Conservation (phyloP, 1,284 basidiomycete genomes). For the Cryptococcus sp. region DNA sequence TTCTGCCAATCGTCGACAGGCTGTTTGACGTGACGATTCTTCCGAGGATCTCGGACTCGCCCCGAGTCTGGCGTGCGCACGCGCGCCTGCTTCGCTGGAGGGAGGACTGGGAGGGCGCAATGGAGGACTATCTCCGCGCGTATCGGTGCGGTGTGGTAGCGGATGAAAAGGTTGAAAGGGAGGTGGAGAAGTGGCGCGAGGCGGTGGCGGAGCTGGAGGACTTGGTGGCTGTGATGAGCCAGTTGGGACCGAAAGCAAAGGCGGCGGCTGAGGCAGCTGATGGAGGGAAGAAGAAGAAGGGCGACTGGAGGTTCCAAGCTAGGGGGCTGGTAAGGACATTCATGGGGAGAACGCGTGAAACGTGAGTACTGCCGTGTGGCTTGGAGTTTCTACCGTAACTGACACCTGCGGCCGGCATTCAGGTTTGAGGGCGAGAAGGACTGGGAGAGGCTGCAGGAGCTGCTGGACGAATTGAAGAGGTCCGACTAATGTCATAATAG, state of each 20-base stretch:
- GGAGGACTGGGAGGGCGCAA: constrained; percentile 65
- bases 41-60: constrained; percentile 65
- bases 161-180: constrained; percentile 63
- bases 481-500: constrained; percentile 11
- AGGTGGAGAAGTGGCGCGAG: constrained; percentile 64
- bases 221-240: constrained; percentile 73
- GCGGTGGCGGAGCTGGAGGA: constrained; percentile 76
- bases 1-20: constrained; percentile 59
- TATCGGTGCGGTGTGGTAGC: constrained; percentile 72
- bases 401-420: background rate
- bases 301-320: constrained; percentile 77
- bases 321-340: constrained; percentile 84
- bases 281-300: constrained; percentile 44
- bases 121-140: constrained; percentile 76
- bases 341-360: constrained; percentile 60
- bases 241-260: constrained; percentile 67
- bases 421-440: constrained; percentile 80
- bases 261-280: constrained; percentile 23
- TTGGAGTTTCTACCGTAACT: background rate
- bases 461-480: constrained; percentile 52
- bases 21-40: constrained; percentile 76
- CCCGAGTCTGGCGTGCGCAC: constrained; percentile 74
- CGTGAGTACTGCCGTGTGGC: constrained; percentile 32
- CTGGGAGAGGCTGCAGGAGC: constrained; percentile 65
- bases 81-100: constrained; percentile 74